Evolutionary conservation across 2,329 filamentous ascomycete species (phyloP).

Genomic region (Penicillium sp.): DNA sequence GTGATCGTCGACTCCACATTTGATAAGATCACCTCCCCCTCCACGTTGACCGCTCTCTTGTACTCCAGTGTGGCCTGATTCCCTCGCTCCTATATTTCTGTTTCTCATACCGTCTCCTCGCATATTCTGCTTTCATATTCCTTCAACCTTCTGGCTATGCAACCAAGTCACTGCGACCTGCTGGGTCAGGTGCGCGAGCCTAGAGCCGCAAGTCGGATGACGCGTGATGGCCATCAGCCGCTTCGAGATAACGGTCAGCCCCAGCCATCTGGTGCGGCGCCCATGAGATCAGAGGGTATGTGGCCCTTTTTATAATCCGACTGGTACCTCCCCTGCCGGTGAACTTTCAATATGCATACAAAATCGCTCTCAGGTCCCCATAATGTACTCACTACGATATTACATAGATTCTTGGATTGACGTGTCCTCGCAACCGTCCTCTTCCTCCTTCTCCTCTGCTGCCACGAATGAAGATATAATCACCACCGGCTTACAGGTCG

Average conservation of each 20-base stretch:
- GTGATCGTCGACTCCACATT: constrained; percentile 19
- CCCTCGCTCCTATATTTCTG: constrained; percentile 5
- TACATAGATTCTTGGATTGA: constrained; percentile 92
- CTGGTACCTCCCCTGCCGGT: constrained; percentile 12
- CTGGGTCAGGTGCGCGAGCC: constrained; percentile 37
- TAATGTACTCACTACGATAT: constrained; percentile 46
- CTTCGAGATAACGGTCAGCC: constrained; percentile 34
- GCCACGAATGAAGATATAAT: constrained; percentile 78
- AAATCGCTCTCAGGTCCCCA: constrained; percentile 11
- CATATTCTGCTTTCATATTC: neutral
- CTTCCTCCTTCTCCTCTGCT: constrained; percentile 80
- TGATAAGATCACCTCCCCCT: constrained; percentile 26
- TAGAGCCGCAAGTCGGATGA: constrained; percentile 32
- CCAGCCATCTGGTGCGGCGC: constrained; percentile 34
- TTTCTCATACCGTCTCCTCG: neutral
- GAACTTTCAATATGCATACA: constrained; percentile 21
- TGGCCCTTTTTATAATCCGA: constrained; percentile 14
- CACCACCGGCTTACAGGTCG: constrained; percentile 79
- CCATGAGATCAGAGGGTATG: constrained; percentile 46
- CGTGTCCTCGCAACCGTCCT: constrained; percentile 86
- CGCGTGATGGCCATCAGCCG: constrained; percentile 32
- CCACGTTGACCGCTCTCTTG: constrained; percentile 26
- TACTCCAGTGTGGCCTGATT: constrained; percentile 21
- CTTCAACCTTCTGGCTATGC: constrained; percentile 28
- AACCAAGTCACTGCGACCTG: constrained; percentile 40